Base-by-base conservation (phyloP, 2,329 filamentous ascomycete genomes). In the Thielaviopsis ethacetica region DNA sequence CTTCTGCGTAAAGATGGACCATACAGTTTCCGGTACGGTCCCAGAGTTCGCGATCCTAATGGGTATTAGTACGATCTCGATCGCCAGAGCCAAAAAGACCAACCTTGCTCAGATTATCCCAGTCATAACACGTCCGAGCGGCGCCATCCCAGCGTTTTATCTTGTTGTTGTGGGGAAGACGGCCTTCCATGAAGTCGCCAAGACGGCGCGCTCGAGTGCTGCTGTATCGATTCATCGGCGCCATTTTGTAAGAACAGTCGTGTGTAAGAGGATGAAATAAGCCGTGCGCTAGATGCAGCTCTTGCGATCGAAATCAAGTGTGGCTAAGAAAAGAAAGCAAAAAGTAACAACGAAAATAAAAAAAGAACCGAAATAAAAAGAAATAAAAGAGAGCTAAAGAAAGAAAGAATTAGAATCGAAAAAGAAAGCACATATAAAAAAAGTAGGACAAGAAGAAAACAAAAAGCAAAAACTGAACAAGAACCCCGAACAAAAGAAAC, bases 21-120 rank as follows among this genome's bases (percentile, higher is more conserved):
- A 82, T 74, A 65, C 86, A 90, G 66, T 89, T 81, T 15, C 83
- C 86, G 62, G 82, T 71, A 12, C 76, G 73, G 62, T 77, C 75
- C 83, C 83, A 91, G 2, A 91, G 73, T 63, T 89, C 86, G 2
- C 79, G 73, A 64, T 91, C 86, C 86, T 90, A 41, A 26, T 51
- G 50, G n/a, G 13, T n/a, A n/a, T 44, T 17, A 44, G 38, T 10
- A 44, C n/a, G 7, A 17, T 2, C 13, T n/a, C 15, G 38, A n/a
- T 44, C 38, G 38, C 38, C 15, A 3, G 7, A n/a, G 7, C 10
- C 15, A 10, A 44, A 4, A 44, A 44, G 38, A n/a, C 22, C 54
- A 53, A 79, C 77, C 66, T 72, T 72, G 64, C 71, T 71, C 49
- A 79, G 64, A 38, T 68, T 70, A 58, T 79, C 73, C 77, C 77